phyloP scores from a whole-genome alignment of 2,329 filamentous ascomycete species.

The Claviceps humidiphila region DNA sequence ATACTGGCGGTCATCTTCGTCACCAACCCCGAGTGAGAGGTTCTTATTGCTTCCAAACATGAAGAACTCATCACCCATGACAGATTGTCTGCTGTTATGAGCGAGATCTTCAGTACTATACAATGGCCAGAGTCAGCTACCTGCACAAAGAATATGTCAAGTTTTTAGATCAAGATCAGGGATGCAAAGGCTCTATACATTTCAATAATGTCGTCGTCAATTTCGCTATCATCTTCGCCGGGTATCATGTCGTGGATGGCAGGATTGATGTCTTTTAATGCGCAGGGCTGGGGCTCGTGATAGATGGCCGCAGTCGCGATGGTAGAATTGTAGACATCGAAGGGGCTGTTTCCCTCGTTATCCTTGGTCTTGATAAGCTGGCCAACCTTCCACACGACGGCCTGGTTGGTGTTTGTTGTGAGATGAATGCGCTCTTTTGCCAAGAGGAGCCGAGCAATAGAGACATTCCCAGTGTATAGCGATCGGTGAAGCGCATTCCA shows the following conservation, averaged over 20 bases:
- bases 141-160: not conserved
- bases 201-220: conserved; percentile 26
- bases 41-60: conserved; percentile 97
- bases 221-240: conserved; percentile 40
- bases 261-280: conserved; percentile 37
- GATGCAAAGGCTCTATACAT: conserved; percentile 14
- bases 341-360: conserved; percentile 83
- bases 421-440: conserved; percentile 59
- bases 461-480: conserved; percentile 78
- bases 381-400: conserved; percentile 48
- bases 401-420: conserved; percentile 41
- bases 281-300: conserved; percentile 25
- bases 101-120: conserved; percentile 10
- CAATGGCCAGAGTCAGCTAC: not conserved
- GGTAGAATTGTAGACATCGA: conserved; percentile 82
- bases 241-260: conserved; percentile 36
- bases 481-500: conserved; percentile 93
- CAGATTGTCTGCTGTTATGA: conserved; percentile 9
- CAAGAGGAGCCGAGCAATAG: conserved; percentile 70
- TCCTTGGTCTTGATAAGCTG: conserved; percentile 91
- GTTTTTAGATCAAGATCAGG: not conserved
- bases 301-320: conserved; percentile 43
- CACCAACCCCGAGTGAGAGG: conserved; percentile 80
- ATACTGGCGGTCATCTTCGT: conserved; percentile 87
- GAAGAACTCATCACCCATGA: conserved; percentile 68